Percentiles rank a stretch among this genome's conserved stretches.
Conservation (phyloP, 108 stramenopile genomes). For the Epithemia pelagica region DNA sequence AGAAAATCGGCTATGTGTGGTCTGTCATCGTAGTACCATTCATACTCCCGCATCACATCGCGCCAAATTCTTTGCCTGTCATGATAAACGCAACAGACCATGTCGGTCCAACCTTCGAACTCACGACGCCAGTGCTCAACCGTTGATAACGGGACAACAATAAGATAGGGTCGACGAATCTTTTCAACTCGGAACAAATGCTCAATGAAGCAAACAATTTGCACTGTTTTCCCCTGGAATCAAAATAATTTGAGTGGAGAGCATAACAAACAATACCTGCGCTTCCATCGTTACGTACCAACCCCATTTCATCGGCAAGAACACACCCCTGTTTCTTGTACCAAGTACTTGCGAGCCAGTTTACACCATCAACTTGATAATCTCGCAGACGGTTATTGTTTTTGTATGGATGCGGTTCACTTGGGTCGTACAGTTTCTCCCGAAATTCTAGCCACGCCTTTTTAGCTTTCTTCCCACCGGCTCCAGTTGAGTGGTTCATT, state of each 20-base stretch:
- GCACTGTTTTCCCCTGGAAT: conserved; percentile 69
- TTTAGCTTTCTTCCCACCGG: conserved; percentile 64
- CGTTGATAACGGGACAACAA: conserved; percentile 95
- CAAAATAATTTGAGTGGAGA: background rate
- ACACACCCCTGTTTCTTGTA: conserved; percentile 88
- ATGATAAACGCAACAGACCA: conserved; percentile 95
- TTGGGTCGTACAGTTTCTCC: conserved; percentile 80
- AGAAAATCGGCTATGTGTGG: conserved; percentile 93
- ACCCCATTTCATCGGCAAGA: conserved; percentile 92
- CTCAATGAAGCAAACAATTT: conserved; percentile 92
- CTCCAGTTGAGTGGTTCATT: conserved; percentile 19
- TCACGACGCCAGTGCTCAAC: conserved; percentile 99
- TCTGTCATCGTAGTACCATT: conserved; percentile 96
- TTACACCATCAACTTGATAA: conserved; percentile 94
- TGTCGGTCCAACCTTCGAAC: conserved; percentile 94
- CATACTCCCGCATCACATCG: conserved; percentile 94
- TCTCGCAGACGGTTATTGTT: conserved; percentile 78
- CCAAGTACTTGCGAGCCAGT: conserved; percentile 93
- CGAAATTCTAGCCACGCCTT: conserved; percentile 76
- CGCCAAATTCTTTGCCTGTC: conserved; percentile 91
- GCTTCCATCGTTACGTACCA: conserved; percentile 17
- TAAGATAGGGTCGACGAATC: conserved; percentile 86
- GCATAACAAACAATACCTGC: background rate
- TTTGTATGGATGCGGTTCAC: conserved; percentile 76
- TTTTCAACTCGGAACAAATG: conserved; percentile 91